phyloP scores from a whole-genome alignment of 768 basidiomycete genomes.

The Trametopsis cervina region DNA sequence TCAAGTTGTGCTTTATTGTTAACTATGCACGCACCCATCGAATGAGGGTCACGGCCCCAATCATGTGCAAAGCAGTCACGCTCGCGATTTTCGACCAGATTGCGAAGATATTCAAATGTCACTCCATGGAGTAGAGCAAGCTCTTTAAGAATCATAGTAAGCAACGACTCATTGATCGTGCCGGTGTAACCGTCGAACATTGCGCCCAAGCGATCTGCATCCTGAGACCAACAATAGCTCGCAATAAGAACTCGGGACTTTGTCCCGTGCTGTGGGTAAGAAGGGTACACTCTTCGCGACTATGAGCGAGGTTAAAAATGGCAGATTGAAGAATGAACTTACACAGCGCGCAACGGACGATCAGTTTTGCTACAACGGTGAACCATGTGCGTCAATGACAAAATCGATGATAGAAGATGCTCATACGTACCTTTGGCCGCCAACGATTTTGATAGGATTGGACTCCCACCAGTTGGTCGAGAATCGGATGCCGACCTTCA shows the following conservation, averaged over 20 bases:
- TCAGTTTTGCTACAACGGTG: neutral
- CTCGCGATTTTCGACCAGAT: neutral
- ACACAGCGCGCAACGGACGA: neutral
- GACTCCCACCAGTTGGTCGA: constrained; percentile 39
- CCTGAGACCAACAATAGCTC: constrained; percentile 24
- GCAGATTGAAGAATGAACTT: too few species aligned
- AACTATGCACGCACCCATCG: neutral
- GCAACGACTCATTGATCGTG: neutral
- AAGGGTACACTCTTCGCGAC: constrained; percentile 33
- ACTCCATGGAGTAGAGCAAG: neutral
- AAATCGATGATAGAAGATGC: too few species aligned
- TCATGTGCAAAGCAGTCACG: neutral
- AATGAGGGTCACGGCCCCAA: neutral
- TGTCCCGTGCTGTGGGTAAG: constrained; percentile 19
- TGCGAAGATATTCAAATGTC: neutral
- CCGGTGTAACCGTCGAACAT: constrained; percentile 22
- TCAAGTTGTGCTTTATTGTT: neutral
- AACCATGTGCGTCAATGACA: neutral
- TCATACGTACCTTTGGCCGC: too few species aligned
- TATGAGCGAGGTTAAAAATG: too few species aligned
- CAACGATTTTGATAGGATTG: too few species aligned
- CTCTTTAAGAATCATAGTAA: neutral
- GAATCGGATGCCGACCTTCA: constrained; percentile 40
- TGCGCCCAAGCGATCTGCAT: constrained; percentile 24
- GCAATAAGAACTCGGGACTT: constrained; percentile 14